These are phyloP conservation scores for Fusarium ramigenum DNA, from an alignment of 2,329 filamentous ascomycete species.

Conservation along the genomic window DNA sequence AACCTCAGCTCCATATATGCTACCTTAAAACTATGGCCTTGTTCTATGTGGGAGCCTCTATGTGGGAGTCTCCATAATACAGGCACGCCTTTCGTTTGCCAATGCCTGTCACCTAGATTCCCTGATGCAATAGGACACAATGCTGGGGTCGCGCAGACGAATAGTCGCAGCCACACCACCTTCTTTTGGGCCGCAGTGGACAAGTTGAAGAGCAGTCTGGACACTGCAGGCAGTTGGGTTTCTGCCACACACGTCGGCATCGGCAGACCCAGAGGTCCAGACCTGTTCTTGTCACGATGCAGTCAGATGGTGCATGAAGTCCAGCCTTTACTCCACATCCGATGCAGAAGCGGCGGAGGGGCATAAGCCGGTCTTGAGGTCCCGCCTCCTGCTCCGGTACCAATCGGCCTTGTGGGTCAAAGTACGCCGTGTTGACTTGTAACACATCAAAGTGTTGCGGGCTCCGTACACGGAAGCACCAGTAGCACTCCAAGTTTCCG, in stretches of 20 bases:
- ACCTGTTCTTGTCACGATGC: constrained; percentile 50
- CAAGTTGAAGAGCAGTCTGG: constrained; percentile 49
- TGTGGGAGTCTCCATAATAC: background rate
- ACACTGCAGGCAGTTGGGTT: constrained; percentile 49
- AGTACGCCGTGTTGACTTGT: constrained; percentile 46
- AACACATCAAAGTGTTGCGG: constrained; percentile 52
- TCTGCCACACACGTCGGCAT: constrained; percentile 51
- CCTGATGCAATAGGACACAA: background rate
- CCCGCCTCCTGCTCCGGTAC: constrained; percentile 45
- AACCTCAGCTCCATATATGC: constrained; percentile 6
- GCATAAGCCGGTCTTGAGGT: constrained; percentile 43
- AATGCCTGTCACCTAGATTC: background rate
- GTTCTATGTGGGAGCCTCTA: background rate
- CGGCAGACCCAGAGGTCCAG: constrained; percentile 54
- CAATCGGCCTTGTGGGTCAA: constrained; percentile 46
- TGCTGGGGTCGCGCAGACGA: background rate
- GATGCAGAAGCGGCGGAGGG: constrained; percentile 54
- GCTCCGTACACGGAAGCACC: constrained; percentile 53
- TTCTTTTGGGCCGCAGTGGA: constrained; percentile 49
- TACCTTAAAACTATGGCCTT: background rate
- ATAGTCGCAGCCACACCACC: constrained; percentile 27
- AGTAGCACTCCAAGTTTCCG: constrained; percentile 55
- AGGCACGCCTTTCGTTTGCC: background rate
- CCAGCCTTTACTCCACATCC: constrained; percentile 52
- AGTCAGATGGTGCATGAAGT: constrained; percentile 51